These are phyloP conservation scores for Populus alba DNA, from an alignment of 345 rosid species.

Conservation along the genomic window DNA sequence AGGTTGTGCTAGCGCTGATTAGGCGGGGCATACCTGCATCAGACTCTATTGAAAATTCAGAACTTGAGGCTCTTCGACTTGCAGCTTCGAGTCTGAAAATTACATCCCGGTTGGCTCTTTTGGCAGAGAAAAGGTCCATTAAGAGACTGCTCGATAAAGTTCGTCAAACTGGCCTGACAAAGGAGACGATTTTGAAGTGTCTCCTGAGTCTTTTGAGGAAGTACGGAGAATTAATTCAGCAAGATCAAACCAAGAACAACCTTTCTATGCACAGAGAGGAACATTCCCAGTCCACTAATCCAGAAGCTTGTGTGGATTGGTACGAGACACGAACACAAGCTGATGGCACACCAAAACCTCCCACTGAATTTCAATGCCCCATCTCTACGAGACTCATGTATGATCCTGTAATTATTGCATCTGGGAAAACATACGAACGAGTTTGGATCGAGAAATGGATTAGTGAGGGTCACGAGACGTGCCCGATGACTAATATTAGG, in stretches of 20 bases:
- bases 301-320: not conserved
- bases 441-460: slow-evolving; percentile 48
- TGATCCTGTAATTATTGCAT: slow-evolving; percentile 42
- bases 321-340: not conserved
- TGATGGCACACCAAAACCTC: slow-evolving; percentile 18
- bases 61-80: slow-evolving; percentile 29
- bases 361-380: slow-evolving; percentile 35
- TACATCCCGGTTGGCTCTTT: slow-evolving; percentile 26
- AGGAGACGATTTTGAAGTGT: slow-evolving; percentile 24
- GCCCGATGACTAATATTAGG: slow-evolving; percentile 30
- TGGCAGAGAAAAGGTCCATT: slow-evolving; percentile 37
- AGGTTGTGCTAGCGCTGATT: slow-evolving; percentile 22
- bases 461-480: slow-evolving; percentile 27
- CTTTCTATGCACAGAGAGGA: not conserved
- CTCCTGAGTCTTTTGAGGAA: slow-evolving; percentile 39
- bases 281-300: not conserved
- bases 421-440: slow-evolving; percentile 43
- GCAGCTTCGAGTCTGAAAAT: slow-evolving; percentile 36
- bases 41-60: slow-evolving; percentile 17
- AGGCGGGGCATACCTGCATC: slow-evolving; percentile 21
- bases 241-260: not conserved
- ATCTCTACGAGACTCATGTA: slow-evolving; percentile 34
- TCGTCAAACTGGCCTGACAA: slow-evolving; percentile 11
- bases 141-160: slow-evolving; percentile 25
- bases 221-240: slow-evolving; percentile 20